phyloP scores from a whole-genome alignment of 305 asterid species.

The Fraxinus greggii region DNA sequence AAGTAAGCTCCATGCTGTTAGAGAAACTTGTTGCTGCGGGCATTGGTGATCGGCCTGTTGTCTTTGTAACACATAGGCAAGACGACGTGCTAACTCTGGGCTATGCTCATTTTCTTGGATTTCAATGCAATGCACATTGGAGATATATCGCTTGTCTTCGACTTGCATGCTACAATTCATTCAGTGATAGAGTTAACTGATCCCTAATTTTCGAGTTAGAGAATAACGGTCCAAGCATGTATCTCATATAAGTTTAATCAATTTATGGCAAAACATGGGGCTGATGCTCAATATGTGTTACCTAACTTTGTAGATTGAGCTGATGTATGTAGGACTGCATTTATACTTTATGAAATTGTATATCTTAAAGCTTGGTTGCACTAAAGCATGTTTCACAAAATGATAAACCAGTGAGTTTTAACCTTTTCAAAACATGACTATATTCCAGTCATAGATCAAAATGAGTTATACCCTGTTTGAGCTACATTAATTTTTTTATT shows the following conservation, averaged over 20 bases:
- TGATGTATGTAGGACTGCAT: background rate
- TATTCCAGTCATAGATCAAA: background rate
- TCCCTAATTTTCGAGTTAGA: background rate
- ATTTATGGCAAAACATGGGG: background rate
- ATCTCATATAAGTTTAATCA: background rate
- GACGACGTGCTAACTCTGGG: constrained; percentile 23
- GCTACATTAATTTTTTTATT: too few species aligned
- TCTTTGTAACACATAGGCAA: constrained; percentile 89
- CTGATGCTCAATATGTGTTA: background rate
- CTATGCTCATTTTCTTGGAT: background rate
- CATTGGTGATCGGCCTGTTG: constrained; percentile 90
- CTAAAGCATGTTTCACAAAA: background rate
- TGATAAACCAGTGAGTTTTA: background rate
- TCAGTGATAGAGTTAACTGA: background rate
- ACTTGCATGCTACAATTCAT: background rate
- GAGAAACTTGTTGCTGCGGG: constrained; percentile 88
- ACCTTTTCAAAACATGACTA: background rate
- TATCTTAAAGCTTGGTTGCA: background rate
- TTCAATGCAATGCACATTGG: constrained; percentile 4
- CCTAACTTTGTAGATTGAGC: background rate
- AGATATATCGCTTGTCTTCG: constrained; percentile 9
- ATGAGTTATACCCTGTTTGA: too few species aligned
- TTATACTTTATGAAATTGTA: background rate
- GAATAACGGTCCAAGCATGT: background rate
- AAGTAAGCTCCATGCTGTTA: constrained; percentile 92